Evolutionary conservation across 495 filamentous ascomycete genomes (phyloP), one percentile per base, ranked within the genome.

Genomic region (Talaromyces wortmannii): DNA sequence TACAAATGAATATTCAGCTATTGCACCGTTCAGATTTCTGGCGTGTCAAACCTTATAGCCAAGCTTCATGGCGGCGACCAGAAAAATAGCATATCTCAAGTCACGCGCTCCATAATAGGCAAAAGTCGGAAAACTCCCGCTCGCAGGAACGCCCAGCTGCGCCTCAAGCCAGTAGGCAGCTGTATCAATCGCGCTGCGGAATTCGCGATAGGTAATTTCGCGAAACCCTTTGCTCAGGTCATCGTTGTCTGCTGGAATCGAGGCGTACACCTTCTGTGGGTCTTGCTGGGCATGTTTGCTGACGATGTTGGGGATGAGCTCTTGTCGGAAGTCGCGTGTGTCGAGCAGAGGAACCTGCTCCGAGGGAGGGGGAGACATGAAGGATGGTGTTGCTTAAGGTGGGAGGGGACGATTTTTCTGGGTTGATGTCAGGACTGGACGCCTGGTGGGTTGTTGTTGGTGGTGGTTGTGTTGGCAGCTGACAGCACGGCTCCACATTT

Each of bases 21-120:
- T 4, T 31, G 23, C n/a, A 50, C 7, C 12, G 33, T 3, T 45
- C 18, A n/a, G 15, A 10, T 46, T 17, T 46, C 29, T 7, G 31
- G 5, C 40, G 44, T 5, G 4, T 50, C 56, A 44, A 43, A 66
- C 65, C 57, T 63, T 65, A 23, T 64, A 64, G 8, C 59, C 57
- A 31, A 52, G 48, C 46, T 73, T 72, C n/a, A 68, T 59, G 0
- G 58, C 60, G 1, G 65, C 69, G 29, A 66, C 52, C n/a, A 64
- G 55, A 5, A 73, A 40, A n/a, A 71, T 61, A 6, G 54, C 30
- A 60, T 70, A 70, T 13, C 61, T 52, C 30, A 69, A 51, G 49
- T 71, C 65, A 43, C 55, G 59, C 7, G 65, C 61, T 5, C 68
- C 67, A 7, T 70, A 57, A 45, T 71, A 73, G 8, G 57, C 61